Conservation (phyloP, 2,329 filamentous ascomycete genomes). For the Neonectria faginata region DNA sequence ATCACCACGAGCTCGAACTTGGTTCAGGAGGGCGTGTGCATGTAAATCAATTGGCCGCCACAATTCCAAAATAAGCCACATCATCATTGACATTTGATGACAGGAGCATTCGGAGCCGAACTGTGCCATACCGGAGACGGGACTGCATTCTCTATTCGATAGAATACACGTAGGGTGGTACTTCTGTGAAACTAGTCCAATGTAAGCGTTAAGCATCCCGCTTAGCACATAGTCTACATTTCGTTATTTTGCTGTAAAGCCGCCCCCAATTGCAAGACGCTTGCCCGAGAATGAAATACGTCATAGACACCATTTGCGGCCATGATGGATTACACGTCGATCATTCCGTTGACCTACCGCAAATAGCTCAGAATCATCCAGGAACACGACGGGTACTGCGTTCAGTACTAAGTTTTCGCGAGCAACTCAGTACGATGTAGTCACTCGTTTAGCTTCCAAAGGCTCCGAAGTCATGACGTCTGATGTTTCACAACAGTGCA, state of each 20-base stretch:
- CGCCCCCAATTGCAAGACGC: neutral
- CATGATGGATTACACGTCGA: neutral
- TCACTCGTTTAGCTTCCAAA: neutral
- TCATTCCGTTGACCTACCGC: neutral
- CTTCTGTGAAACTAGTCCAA: neutral
- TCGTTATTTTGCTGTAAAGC: neutral
- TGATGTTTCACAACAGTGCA: neutral
- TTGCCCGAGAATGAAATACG: neutral
- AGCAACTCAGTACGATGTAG: neutral
- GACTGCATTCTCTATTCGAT: too few species aligned
- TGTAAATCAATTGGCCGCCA: neutral
- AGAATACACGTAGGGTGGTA: neutral
- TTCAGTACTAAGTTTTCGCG: neutral
- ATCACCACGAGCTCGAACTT: neutral
- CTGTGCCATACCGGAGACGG: neutral
- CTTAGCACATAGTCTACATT: neutral
- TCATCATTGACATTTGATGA: neutral
- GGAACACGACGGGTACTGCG: neutral
- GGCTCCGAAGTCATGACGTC: neutral
- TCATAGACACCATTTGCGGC: neutral
- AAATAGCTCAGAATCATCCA: neutral
- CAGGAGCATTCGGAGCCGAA: neutral
- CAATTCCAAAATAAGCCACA: neutral
- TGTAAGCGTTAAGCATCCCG: neutral
- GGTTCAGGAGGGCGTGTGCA: neutral